Evolutionary conservation across 495 filamentous ascomycete species (phyloP), one percentile per base, ranked within the genome.

Genomic region (Lepidopterella palustris): DNA sequence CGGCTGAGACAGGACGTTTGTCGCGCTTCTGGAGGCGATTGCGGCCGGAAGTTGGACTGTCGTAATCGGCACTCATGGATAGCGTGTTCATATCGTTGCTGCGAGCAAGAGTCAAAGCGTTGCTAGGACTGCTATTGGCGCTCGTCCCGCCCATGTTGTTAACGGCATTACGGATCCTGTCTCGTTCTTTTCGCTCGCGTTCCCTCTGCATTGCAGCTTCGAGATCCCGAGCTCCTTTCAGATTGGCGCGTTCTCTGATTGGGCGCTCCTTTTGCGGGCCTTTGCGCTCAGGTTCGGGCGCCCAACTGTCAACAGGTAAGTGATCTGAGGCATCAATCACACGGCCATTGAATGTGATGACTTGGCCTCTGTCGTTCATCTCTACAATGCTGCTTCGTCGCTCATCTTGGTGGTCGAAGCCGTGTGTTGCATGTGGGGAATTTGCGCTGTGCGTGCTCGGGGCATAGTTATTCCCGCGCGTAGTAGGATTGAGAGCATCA

Each of bases 311-410:
- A 47, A 89, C 82, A 0, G 92, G 93, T 0, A 98, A 82, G 68
- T 97, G 90, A 71, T 98, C 93, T 1, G 88, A 92, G 0, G 90
- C 92, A 69, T 97, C 93, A 58, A 97, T 84, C 57, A 92, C 86
- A 28, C 88, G 81, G 13, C 93, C 95, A 71, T 93, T 85, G 57
- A 87, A 84, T 0, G 86, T 89, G 55, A 90, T 86, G 53, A 97
- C 92, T 48, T 65, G 61, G 8, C 64, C 64, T 26, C 63, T 63
- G 8, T 67, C 64, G 54, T 67, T 67, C 21, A 60, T 13, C 26
- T 63, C 64, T 2, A 57, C 47, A 23, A 25, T 55, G 55, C 63
- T 61, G 6, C 45, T 29, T 4, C 39, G 54, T 2, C 10, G 2
- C 35, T 42, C 3, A 13, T 42, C 10, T 3, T 11, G 9, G 35